Percentiles rank a stretch among this genome's conserved stretches.
phyloP scores from a whole-genome alignment of 75 land plant species.

The Picea glauca region DNA sequence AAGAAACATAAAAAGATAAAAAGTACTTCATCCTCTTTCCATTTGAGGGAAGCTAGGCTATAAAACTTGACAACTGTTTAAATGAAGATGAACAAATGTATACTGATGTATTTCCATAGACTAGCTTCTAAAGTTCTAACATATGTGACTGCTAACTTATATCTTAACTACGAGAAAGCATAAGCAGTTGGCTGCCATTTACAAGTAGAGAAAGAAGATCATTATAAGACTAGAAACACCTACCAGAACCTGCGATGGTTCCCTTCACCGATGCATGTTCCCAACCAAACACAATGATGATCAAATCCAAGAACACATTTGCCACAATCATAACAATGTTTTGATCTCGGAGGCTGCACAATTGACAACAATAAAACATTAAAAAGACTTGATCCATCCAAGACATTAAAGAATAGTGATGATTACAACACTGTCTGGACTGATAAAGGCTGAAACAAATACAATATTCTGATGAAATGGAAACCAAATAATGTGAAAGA shows the following conservation, averaged over 20 bases:
- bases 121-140: neutral
- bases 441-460: no score
- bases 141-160: neutral
- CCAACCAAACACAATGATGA: slow-evolving; percentile 97
- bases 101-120: neutral
- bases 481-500: no score
- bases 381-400: no score
- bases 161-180: neutral
- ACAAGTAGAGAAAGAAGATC: neutral
- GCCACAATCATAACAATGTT: slow-evolving; percentile 97
- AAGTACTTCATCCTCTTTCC: neutral
- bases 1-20: no score
- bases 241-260: slow-evolving; percentile 94
- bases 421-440: no score
- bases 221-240: slow-evolving; percentile 10
- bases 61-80: neutral
- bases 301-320: slow-evolving; percentile 96
- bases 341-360: slow-evolving; percentile 90
- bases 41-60: neutral
- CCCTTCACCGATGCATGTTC: slow-evolving; percentile 85
- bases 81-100: neutral
- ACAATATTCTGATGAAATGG: no score
- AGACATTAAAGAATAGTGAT: no score
- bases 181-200: no score
- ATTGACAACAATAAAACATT: no score